Evolutionary conservation across 805 yeast species (phyloP), one percentile per base, ranked within the genome.

Genomic region (Yarrowia sp.): DNA sequence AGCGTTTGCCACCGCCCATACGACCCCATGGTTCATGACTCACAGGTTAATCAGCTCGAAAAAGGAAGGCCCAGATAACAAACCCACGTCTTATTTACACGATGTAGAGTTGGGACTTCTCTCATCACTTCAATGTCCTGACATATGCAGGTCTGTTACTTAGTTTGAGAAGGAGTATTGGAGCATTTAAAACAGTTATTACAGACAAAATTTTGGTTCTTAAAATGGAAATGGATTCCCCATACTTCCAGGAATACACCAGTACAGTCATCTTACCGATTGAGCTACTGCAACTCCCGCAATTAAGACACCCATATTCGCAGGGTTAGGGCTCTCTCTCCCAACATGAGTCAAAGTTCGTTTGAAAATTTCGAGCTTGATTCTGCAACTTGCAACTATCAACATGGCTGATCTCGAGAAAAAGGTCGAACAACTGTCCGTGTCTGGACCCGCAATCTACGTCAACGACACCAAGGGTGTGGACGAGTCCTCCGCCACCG

Each of bases 391-490:
- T 38, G 43, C 46, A 41, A 16, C 36, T 10, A 28, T 6, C 61
- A 54, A n/a, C 44, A 68, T 68, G 71, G 62, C 71, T 22, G 68
- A 65, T 22, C 44, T 68, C 33, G 66, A 64, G 46, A 59, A 68
- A 35, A 66, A 65, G 44, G 52, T 69, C 35, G 67, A 69, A 36
- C 46, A 58, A 26, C 65, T 70, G 43, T 48, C 67, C 30, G 61
- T 70, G 17, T 54, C 61, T 32, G 63, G 51, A 41, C 46, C 49
- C 33, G 66, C 68, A 14, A 71, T 87, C 38, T 91, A 88, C 78
- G 86, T 95, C 68, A 83, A 88, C 83, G 97, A 91, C 70, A 73
- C 78, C 56, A 74, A 82, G 2, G 98, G 98, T 67, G 78, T 74
- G 33, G 97, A 91, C 71, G 83, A 79, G 51, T 71, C 79, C 22